A percentile compares a stretch with the other conserved stretches of the same genome.
Conservation (phyloP, 2,329 filamentous ascomycete genomes). For the Colletotrichum sp. region DNA sequence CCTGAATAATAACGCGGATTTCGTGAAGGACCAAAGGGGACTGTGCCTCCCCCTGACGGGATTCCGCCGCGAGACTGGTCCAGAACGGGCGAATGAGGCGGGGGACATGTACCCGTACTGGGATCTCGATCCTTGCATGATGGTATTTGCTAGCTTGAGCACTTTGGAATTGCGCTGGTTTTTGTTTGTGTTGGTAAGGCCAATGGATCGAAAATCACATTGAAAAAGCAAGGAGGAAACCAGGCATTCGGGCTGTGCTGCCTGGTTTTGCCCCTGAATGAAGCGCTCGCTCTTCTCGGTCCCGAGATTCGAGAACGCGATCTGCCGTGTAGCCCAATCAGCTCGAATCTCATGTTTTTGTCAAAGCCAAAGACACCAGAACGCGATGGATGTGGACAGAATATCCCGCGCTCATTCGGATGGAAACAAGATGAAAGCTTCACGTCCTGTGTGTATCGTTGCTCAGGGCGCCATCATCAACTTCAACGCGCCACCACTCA, state of each 20-base stretch:
- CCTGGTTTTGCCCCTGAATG: not conserved
- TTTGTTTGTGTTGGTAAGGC: not conserved
- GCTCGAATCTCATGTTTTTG: not conserved
- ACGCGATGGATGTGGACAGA: no score
- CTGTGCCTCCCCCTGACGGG: not conserved
- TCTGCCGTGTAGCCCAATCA: not conserved
- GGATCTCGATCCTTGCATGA: not conserved
- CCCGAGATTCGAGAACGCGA: not conserved
- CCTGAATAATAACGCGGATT: not conserved
- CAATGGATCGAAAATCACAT: not conserved
- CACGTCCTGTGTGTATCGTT: not conserved
- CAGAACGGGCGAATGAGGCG: constrained; percentile 1
- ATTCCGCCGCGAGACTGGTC: not conserved
- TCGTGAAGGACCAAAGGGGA: not conserved
- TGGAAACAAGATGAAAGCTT: not conserved
- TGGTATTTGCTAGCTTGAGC: not conserved
- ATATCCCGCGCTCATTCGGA: fast-evolving
- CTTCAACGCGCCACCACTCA: not conserved
- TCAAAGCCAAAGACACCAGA: not conserved
- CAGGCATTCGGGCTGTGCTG: not conserved
- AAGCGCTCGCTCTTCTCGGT: not conserved
- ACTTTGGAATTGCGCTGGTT: not conserved
- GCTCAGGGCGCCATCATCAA: not conserved
- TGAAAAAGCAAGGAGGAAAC: not conserved
- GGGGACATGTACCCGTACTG: not conserved